Evolutionary conservation across 2,329 filamentous ascomycete genomes (phyloP).

Genomic region (Penicillium sp.): DNA sequence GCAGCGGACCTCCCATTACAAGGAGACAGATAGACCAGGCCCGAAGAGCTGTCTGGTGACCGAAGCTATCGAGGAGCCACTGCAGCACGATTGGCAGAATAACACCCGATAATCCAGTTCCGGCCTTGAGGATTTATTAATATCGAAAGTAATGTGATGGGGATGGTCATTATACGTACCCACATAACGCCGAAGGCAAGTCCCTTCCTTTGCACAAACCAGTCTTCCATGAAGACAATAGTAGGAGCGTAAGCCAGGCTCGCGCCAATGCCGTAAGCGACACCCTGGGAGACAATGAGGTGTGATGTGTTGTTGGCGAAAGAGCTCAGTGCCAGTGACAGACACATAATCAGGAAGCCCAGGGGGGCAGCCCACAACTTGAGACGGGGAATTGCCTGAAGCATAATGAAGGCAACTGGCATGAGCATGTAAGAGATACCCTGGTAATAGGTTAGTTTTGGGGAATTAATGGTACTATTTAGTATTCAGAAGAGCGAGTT

Average conservation of each 20-base stretch:
- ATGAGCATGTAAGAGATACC: slow-evolving; percentile 25
- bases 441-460: slow-evolving; percentile 1
- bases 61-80: slow-evolving; percentile 47
- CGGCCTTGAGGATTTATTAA: slow-evolving; percentile 37
- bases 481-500: background rate
- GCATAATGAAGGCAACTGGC: slow-evolving; percentile 23
- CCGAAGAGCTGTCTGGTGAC: slow-evolving; percentile 50
- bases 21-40: slow-evolving; percentile 44
- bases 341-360: slow-evolving; percentile 27
- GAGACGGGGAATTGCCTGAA: slow-evolving; percentile 23
- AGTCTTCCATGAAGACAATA: slow-evolving; percentile 55
- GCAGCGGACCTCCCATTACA: slow-evolving; percentile 26
- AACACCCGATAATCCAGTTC: slow-evolving; percentile 44
- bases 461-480: background rate
- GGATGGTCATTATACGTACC: slow-evolving; percentile 20
- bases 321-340: slow-evolving; percentile 26
- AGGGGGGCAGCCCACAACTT: slow-evolving; percentile 21
- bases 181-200: slow-evolving; percentile 51
- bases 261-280: slow-evolving; percentile 48
- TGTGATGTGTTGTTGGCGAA: slow-evolving; percentile 25
- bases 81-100: slow-evolving; percentile 52
- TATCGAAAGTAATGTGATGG: background rate
- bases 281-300: slow-evolving; percentile 28
- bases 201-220: slow-evolving; percentile 53
- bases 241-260: slow-evolving; percentile 52